Base-by-base conservation (phyloP, 306 rosid genomes). In the Pueraria montana region DNA sequence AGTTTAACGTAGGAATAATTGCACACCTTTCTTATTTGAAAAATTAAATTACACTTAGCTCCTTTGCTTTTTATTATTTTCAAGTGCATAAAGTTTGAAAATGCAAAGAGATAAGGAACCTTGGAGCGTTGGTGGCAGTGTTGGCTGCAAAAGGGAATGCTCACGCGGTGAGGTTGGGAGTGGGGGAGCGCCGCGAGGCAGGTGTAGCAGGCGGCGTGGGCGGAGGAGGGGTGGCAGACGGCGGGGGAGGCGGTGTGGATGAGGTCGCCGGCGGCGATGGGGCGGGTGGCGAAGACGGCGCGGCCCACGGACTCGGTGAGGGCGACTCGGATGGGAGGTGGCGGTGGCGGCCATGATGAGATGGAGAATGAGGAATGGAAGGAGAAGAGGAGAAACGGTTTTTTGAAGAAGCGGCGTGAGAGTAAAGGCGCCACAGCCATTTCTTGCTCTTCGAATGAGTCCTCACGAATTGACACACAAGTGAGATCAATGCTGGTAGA, bases 211-310 rank as follows among this genome's bases (percentile, higher is more conserved):
- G 87, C 91, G 2, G 72, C 11, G 74, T 83, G 82, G 69, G 74
- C 18, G 21, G 82, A n/a, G 62, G 97, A 24, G 66, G 98, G 97
- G 79, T 93, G 91, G 79, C 87, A 86, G 3, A 93, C 62, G 58
- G 92, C 64, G 84, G 98, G 97, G 34, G 88, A 84, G 43, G 97
- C 96, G 1, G 95, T 89, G 87, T 95, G 99, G 49, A 95, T 77
- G 78, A 91, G 93, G 72, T 92, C 94, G 17, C 96, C 98, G 45
- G 91, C 61, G 30, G 74, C 88, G 80, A 95, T 95, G 67, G 80
- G 81, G 79, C 96, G 93, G 17, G 92, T 91, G 42, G 97, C 93
- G 80, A 95, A 93, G 26, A 93, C 93, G 11, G 94, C 98, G 12
- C 99, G 93, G 30, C 98, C 97, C 11, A 89, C 89, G 0, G 93